phyloP scores from a whole-genome alignment of 805 yeast species.

The Pichia deserticola region DNA sequence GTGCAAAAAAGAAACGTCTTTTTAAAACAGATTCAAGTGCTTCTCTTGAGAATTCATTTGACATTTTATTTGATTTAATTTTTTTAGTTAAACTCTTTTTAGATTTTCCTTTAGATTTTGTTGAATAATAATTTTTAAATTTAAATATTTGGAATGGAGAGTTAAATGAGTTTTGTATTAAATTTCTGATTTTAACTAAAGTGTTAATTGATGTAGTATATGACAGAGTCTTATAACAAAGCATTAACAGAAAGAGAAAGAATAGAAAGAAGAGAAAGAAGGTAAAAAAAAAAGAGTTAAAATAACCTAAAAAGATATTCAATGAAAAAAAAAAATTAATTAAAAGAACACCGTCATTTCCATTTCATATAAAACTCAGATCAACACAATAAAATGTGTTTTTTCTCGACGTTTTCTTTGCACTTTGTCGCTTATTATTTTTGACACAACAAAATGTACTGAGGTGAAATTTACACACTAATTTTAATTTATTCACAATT shows the following conservation, averaged over 20 bases:
- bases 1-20: slow-evolving; percentile 95
- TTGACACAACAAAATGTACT: too few relatives aligned
- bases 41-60: slow-evolving; percentile 63
- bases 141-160: too few relatives aligned
- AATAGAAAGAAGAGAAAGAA: too few relatives aligned
- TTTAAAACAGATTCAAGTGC: slow-evolving; percentile 82
- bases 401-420: neutral
- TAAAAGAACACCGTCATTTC: neutral
- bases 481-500: too few relatives aligned
- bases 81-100: neutral
- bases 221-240: neutral
- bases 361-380: too few relatives aligned
- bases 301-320: too few relatives aligned
- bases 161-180: neutral
- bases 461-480: too few relatives aligned
- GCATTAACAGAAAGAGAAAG: neutral
- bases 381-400: too few relatives aligned
- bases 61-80: slow-evolving; percentile 14
- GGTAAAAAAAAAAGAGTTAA: neutral
- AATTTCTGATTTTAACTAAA: neutral
- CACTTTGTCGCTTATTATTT: too few relatives aligned
- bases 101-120: neutral
- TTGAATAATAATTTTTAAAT: too few relatives aligned
- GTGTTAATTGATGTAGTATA: too few relatives aligned
- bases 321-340: neutral